Evolutionary conservation across 2,329 filamentous ascomycete genomes (phyloP).

Genomic region (Salinomyces thailandicus): DNA sequence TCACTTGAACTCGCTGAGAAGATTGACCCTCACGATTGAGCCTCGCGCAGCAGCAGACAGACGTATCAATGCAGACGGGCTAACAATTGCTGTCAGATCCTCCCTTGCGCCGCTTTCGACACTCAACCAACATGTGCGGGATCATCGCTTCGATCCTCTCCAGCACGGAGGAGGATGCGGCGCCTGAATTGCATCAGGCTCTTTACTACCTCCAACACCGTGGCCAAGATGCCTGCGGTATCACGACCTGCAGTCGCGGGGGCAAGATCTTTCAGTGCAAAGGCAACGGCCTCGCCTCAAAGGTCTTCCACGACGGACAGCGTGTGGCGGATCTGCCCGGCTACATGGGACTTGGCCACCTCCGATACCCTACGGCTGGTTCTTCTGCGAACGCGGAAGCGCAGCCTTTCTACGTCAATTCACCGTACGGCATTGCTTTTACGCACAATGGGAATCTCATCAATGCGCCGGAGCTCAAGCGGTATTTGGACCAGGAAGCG

Average conservation of each 20-base stretch:
- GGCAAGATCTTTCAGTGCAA: conserved; percentile 84
- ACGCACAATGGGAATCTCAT: conserved; percentile 84
- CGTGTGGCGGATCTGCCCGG: conserved; percentile 66
- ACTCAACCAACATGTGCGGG: conserved; percentile 35
- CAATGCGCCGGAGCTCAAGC: conserved; percentile 59
- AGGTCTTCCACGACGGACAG: conserved; percentile 72
- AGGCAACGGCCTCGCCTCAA: conserved; percentile 79
- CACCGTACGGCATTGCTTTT: conserved; percentile 70
- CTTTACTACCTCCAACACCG: conserved; percentile 40
- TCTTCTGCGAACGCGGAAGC: conserved; percentile 75
- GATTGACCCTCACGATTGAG: too few species aligned
- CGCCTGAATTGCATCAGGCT: conserved; percentile 29
- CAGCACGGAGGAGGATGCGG: conserved; percentile 30
- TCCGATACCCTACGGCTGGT: conserved; percentile 83
- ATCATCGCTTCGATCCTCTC: conserved; percentile 41
- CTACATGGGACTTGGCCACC: conserved; percentile 75
- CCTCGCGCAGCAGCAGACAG: too few species aligned
- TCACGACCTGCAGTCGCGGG: conserved; percentile 32
- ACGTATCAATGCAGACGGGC: too few species aligned
- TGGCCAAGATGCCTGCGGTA: conserved; percentile 76
- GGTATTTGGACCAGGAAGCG: conserved; percentile 64
- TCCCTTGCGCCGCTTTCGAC: background rate
- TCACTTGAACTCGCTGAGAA: background rate
- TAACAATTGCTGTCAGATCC: too few species aligned
- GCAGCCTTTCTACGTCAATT: conserved; percentile 87